phyloP scores from a whole-genome alignment of 208 protist species.

The Acanthamoeba royreba region DNA sequence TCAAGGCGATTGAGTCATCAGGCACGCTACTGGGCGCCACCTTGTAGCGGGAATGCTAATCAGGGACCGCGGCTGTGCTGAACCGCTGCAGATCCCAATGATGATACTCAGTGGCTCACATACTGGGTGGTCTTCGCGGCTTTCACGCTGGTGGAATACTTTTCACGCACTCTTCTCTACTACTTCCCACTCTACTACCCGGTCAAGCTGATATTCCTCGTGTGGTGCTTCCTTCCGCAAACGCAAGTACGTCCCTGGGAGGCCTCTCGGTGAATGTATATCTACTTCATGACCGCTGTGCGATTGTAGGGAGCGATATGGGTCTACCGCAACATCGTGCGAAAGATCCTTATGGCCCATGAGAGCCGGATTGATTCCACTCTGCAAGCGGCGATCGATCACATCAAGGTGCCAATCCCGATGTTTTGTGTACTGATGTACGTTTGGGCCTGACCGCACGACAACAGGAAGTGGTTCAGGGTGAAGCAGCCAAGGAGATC shows the following conservation, averaged over 20 bases:
- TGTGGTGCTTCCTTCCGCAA: conserved; percentile 46
- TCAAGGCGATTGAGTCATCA: conserved; percentile 63
- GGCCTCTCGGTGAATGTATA: no score
- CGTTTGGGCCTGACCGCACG: no score
- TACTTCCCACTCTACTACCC: conserved; percentile 66
- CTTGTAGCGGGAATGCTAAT: no score
- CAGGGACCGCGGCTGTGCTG: no score
- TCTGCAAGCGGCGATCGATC: background rate
- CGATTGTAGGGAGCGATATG: background rate
- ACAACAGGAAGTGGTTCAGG: background rate
- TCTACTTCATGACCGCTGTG: background rate
- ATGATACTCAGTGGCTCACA: conserved; percentile 64
- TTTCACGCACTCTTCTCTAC: conserved; percentile 13
- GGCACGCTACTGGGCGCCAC: no score
- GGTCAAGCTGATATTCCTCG: conserved; percentile 45
- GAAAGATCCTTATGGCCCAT: background rate
- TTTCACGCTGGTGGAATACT: conserved; percentile 52
- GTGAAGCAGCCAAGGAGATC: background rate
- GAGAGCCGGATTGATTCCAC: background rate
- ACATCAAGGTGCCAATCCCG: background rate
- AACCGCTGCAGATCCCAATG: background rate
- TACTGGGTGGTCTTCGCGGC: conserved; percentile 66
- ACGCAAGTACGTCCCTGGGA: background rate
- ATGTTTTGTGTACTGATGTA: background rate
- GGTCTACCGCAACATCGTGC: background rate